These are phyloP conservation scores for Geosmithia morbida DNA, from an alignment of 2,329 filamentous ascomycete genomes.

Conservation along the genomic window DNA sequence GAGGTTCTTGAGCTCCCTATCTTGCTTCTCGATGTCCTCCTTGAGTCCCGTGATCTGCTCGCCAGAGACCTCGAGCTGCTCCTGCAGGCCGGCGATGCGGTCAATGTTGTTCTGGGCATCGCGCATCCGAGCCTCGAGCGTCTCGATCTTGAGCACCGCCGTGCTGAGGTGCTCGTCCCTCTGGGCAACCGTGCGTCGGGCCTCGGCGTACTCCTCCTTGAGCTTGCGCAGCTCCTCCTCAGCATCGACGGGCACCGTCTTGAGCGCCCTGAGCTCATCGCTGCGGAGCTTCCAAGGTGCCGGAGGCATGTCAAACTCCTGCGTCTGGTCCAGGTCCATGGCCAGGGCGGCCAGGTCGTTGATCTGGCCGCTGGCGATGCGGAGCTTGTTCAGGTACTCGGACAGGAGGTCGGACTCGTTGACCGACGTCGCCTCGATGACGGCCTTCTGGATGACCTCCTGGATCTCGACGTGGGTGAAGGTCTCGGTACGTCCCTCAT, in stretches of 20 bases:
- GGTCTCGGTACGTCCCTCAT: conserved; percentile 56
- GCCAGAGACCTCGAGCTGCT: conserved; percentile 37
- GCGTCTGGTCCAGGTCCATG: conserved; percentile 54
- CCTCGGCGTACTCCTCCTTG: conserved; percentile 67
- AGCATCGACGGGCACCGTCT: conserved; percentile 65
- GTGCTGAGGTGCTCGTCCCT: conserved; percentile 78
- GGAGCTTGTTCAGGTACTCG: conserved; percentile 52
- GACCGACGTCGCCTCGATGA: conserved; percentile 29
- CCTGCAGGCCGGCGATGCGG: conserved; percentile 51
- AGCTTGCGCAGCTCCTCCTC: conserved; percentile 74
- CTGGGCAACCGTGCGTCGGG: conserved; percentile 54
- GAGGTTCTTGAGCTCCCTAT: conserved; percentile 48
- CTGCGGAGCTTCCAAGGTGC: conserved; percentile 77
- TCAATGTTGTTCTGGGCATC: conserved; percentile 68
- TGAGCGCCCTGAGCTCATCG: conserved; percentile 68
- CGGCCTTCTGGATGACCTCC: conserved; percentile 41
- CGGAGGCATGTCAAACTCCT: conserved; percentile 63
- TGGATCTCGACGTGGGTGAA: conserved; percentile 55
- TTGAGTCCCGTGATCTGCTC: conserved; percentile 36
- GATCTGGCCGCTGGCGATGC: conserved; percentile 47
- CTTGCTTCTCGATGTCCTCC: conserved; percentile 52
- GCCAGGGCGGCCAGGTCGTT: conserved; percentile 58
- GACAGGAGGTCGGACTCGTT: conserved; percentile 57
- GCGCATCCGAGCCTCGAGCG: conserved; percentile 74
- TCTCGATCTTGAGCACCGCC: conserved; percentile 81